Conservation (phyloP, 768 basidiomycete species). For the Pholiota conissans region DNA sequence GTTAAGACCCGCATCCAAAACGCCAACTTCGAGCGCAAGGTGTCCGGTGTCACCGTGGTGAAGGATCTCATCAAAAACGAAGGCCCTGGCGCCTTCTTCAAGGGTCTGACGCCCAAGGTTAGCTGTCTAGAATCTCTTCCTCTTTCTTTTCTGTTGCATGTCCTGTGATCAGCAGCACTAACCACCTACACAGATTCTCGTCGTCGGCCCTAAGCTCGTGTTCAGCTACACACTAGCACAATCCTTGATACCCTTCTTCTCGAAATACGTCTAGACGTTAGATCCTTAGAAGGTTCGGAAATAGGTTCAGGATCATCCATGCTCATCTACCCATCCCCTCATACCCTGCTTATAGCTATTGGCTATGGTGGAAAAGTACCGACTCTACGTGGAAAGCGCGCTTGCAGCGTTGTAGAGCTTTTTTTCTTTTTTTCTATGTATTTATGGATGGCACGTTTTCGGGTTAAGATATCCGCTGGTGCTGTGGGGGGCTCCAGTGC, state of each 20-base stretch:
- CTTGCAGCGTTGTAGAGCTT: background rate
- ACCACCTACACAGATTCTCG: too few species aligned
- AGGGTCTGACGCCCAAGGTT: slow-evolving; percentile 96
- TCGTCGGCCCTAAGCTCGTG: slow-evolving; percentile 96
- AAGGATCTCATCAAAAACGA: slow-evolving; percentile 87
- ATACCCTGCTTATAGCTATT: too few species aligned
- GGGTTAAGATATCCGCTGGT: slow-evolving; percentile 4
- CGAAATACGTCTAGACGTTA: slow-evolving; percentile 69
- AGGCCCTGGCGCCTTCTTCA: slow-evolving; percentile 85
- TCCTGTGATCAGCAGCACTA: too few species aligned
- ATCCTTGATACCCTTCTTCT: slow-evolving; percentile 90
- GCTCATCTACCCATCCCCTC: too few species aligned
- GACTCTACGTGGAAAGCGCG: background rate
- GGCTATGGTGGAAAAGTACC: background rate
- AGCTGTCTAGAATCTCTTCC: slow-evolving; percentile 23
- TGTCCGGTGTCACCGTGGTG: slow-evolving; percentile 76
- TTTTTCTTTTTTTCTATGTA: background rate
- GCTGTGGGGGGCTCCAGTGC: background rate
- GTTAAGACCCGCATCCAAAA: slow-evolving; percentile 99
- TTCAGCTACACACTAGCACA: slow-evolving; percentile 98
- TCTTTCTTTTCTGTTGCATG: slow-evolving; percentile 1
- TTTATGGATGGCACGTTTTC: slow-evolving; percentile 1
- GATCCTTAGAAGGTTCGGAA: background rate
- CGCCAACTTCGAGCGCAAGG: slow-evolving; percentile 91
- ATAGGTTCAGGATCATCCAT: background rate